phyloP scores from a whole-genome alignment of 352 stramenopile species.

The Phytophthora podocarpi region DNA sequence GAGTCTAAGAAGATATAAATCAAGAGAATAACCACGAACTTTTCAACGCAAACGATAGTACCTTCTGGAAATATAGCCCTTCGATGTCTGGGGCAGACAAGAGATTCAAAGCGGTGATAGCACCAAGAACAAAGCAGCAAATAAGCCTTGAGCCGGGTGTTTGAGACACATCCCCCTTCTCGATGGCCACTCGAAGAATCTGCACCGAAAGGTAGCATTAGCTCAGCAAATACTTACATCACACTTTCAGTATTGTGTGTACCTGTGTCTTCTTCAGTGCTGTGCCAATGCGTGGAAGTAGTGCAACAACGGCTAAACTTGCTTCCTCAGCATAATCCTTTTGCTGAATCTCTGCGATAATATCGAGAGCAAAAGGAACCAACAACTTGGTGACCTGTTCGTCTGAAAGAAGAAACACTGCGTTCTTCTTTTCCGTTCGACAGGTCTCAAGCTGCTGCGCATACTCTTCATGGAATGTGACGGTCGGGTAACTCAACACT shows the following conservation, averaged over 20 bases:
- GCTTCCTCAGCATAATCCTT: conserved; percentile 78
- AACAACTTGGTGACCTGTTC: conserved; percentile 82
- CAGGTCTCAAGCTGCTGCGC: conserved; percentile 47
- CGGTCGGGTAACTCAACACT: conserved; percentile 57
- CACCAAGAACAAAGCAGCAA: conserved; percentile 75
- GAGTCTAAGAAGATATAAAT: background rate
- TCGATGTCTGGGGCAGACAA: conserved; percentile 77
- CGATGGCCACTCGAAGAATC: conserved; percentile 84
- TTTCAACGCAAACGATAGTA: conserved; percentile 20
- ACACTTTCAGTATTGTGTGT: background rate
- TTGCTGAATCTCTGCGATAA: conserved; percentile 75
- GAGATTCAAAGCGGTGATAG: conserved; percentile 73
- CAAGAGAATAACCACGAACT: background rate
- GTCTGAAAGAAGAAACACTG: conserved; percentile 71
- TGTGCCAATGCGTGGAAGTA: conserved; percentile 58
- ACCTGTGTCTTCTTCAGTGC: conserved; percentile 82
- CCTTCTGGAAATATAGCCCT: conserved; percentile 84
- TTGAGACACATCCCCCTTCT: conserved; percentile 85
- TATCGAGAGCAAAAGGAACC: conserved; percentile 70
- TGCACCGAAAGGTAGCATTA: conserved; percentile 26
- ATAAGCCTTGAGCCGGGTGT: conserved; percentile 77
- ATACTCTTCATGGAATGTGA: conserved; percentile 75
- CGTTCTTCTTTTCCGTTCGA: conserved; percentile 58
- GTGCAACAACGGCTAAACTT: conserved; percentile 61
- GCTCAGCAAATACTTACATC: background rate